phyloP scores from a whole-genome alignment of 2,329 filamentous ascomycete genomes.

The Pseudopithomyces maydicus region DNA sequence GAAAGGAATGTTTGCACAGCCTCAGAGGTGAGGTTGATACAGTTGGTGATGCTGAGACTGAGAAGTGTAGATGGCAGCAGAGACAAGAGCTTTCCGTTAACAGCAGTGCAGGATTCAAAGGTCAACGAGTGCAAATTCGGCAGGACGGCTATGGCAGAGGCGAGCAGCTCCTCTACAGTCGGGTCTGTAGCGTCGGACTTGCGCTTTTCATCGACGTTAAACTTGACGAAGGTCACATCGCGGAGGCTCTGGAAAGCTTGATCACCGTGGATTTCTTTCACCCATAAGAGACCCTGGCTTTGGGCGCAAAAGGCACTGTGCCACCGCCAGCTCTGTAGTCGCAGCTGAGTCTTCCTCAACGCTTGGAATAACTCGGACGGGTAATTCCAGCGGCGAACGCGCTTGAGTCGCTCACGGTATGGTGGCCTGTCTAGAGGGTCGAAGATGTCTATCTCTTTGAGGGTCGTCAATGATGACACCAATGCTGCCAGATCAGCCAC shows the following conservation, averaged over 20 bases:
- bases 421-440: conserved; percentile 71
- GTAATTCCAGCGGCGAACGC: conserved; percentile 68
- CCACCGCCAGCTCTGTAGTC: conserved; percentile 61
- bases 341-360: conserved; percentile 57
- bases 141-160: conserved; percentile 61
- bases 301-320: conserved; percentile 54
- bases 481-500: conserved; percentile 63
- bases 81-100: conserved; percentile 71
- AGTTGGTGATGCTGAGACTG: conserved; percentile 77
- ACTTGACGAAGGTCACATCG: conserved; percentile 44
- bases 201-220: conserved; percentile 25
- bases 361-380: conserved; percentile 67
- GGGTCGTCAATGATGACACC: conserved; percentile 66
- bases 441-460: conserved; percentile 73
- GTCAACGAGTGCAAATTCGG: conserved; percentile 69
- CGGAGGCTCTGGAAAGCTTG: conserved; percentile 44
- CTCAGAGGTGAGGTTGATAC: conserved; percentile 72
- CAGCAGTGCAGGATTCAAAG: conserved; percentile 75
- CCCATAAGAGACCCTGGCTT: conserved; percentile 36
- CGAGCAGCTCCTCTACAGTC: conserved; percentile 50
- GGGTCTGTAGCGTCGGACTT: conserved; percentile 24
- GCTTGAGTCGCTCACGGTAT: conserved; percentile 62
- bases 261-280: conserved; percentile 53
- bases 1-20: conserved; percentile 69
- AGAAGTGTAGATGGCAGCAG: conserved; percentile 69